Evolutionary conservation across 2,329 filamentous ascomycete species (phyloP), one percentile per base, ranked within the genome.

Genomic region (Claviceps sorghi): DNA sequence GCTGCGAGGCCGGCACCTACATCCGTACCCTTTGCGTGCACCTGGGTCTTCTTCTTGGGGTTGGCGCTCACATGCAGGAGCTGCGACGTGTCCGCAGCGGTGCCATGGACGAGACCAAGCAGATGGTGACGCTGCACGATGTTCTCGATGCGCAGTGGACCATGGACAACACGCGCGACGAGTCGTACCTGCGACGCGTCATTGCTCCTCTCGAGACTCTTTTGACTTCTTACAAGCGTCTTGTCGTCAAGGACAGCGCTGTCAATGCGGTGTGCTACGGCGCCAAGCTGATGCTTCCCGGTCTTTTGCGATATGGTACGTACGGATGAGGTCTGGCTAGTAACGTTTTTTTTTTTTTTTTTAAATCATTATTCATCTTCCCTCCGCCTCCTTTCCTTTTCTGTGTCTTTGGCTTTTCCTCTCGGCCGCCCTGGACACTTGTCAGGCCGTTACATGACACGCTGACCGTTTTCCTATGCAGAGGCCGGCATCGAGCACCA

Each of bases 261-360:
- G 90, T 98, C 62, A 97, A 96, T 68, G 93, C 93, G 54, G 89
- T 98, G 53, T 96, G 90, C 79, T 97, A 97, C 69, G 93, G 93
- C 72, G 93, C 93, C 48, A 97, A 97, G 77, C 82, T 98, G 58
- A 98, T 97, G 93, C 85, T 97, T 72, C 93, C 93, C 48, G 93
- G 93, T 74, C 79, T 98, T 52, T 74, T 98, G 58, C 83, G 93
- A 67, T 97, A 95, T 68, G 85, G 84, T 88, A 75, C 61, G 80
- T 72, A 22, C 19, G 43, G 38, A n/a, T 41, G 15, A 7, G 4
- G 38, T 53, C 26, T 26, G 26, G 5, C 26, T 5, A 26, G 26
- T 26, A 3, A 3, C 26, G 3, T 26, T 26, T 26, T 26, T 26
- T 5, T 26, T 26, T 42, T 54, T 22, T 34, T 2, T 21, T 38